Percentiles rank a stretch among this genome's conserved stretches.
phyloP scores from a whole-genome alignment of 345 rosid species.

The Anacardium occidentale region DNA sequence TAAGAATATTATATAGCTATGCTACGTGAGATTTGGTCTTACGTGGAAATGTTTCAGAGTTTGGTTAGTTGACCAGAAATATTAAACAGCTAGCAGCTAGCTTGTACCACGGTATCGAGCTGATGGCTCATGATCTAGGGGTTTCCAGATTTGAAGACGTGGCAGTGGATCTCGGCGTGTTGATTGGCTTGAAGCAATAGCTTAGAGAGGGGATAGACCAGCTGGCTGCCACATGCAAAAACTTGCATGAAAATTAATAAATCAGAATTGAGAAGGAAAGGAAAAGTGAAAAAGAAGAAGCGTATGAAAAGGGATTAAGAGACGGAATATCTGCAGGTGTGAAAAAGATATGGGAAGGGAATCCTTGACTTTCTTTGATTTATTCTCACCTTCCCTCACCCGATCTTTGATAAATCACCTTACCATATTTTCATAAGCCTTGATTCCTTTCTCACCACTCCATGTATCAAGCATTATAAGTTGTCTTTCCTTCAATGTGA shows the following conservation, averaged over 20 bases:
- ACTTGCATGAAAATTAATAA: background rate
- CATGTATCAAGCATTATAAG: too few species aligned
- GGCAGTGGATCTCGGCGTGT: too few species aligned
- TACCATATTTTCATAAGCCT: background rate
- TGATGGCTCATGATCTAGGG: too few species aligned
- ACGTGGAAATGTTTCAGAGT: background rate
- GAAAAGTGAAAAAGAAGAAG: background rate
- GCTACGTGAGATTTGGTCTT: slow-evolving; percentile 7
- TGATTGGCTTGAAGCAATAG: background rate
- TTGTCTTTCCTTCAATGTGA: background rate
- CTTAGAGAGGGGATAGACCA: background rate
- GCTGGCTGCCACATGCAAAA: background rate
- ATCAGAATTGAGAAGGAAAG: background rate
- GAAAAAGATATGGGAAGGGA: background rate
- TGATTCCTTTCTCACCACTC: background rate
- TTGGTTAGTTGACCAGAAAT: slow-evolving; percentile 11
- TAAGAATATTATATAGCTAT: too few species aligned
- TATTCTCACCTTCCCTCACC: background rate
- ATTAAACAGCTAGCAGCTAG: background rate
- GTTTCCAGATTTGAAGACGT: too few species aligned
- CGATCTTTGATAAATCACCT: background rate
- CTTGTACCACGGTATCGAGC: too few species aligned
- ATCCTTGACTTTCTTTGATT: slow-evolving; percentile 12
- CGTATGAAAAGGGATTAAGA: slow-evolving; percentile 3
- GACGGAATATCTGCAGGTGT: slow-evolving; percentile 1